A percentile compares a stretch with the other conserved stretches of the same genome.
Evolutionary conservation across 495 filamentous ascomycete species (phyloP).

Genomic region (Penicillium mononematosum): DNA sequence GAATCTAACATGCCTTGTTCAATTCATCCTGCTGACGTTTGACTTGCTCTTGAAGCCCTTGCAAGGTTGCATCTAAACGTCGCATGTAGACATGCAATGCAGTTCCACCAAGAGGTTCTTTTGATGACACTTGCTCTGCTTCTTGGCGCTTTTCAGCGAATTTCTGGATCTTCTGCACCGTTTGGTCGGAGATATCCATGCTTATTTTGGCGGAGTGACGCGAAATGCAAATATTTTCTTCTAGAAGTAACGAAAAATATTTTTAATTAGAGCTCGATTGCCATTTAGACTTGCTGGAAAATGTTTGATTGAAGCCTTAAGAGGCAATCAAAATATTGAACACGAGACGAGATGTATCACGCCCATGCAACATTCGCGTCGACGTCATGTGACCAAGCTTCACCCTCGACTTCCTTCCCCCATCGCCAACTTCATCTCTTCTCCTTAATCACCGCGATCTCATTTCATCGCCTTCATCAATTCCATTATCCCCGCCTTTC

Average conservation of each 20-base stretch:
- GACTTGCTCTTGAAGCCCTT: constrained; percentile 62
- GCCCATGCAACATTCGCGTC: constrained; percentile 4
- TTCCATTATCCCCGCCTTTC: not conserved
- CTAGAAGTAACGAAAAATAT: not conserved
- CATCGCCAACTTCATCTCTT: constrained; percentile 3
- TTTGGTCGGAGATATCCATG: constrained; percentile 38
- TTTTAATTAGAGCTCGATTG: not conserved
- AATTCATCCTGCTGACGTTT: constrained; percentile 63
- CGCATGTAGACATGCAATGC: constrained; percentile 40
- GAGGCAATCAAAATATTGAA: constrained; percentile 9
- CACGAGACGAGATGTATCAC: constrained; percentile 1
- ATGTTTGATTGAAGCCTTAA: constrained; percentile 5
- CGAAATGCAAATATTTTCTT: not conserved
- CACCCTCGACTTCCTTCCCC: constrained; percentile 5
- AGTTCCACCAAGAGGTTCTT: constrained; percentile 33
- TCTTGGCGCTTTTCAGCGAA: constrained; percentile 40
- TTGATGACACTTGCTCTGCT: constrained; percentile 35
- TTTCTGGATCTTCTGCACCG: constrained; percentile 38
- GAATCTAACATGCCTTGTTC: constrained; percentile 40
- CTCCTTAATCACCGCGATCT: not conserved
- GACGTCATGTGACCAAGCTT: constrained; percentile 11
- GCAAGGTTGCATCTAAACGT: constrained; percentile 63
- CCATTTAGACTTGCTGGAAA: not conserved
- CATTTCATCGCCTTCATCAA: constrained; percentile 1
- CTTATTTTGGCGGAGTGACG: not conserved